These are phyloP conservation scores for Lactarius evosmus DNA, from an alignment of 768 basidiomycete species.

Conservation along the genomic window DNA sequence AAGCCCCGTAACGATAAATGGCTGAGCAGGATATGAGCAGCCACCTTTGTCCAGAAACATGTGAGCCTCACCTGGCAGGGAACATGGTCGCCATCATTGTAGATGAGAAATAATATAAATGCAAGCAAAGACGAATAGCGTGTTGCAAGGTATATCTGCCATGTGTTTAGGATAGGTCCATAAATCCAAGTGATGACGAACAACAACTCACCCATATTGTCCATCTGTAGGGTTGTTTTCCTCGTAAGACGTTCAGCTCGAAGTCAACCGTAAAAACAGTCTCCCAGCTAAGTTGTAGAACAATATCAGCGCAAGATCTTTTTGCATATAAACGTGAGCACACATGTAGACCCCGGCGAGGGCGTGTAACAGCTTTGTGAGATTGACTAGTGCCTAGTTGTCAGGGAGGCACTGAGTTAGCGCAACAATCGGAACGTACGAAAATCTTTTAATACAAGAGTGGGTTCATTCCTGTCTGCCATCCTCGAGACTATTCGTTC, in stretches of 20 bases:
- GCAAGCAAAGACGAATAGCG: neutral
- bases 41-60: too few species aligned
- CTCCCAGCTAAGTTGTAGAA: neutral
- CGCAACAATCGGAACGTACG: neutral
- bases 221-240: constrained; percentile 13
- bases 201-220: neutral
- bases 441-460: neutral
- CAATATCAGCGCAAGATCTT: neutral
- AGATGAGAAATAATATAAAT: neutral
- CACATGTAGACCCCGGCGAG: neutral
- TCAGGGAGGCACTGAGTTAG: neutral
- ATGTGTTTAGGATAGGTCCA: neutral
- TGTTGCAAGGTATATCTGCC: constrained; percentile 9
- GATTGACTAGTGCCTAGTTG: neutral
- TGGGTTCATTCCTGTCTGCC: neutral
- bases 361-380: neutral
- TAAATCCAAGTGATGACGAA: neutral
- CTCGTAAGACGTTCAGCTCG: constrained; percentile 1
- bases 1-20: neutral
- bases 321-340: neutral
- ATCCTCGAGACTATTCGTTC: neutral
- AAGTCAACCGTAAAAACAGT: neutral
- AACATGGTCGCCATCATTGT: neutral
- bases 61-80: neutral
- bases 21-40: neutral